Evolutionary conservation across 2,329 filamentous ascomycete species (phyloP).

Genomic region (Xylaria sp.): DNA sequence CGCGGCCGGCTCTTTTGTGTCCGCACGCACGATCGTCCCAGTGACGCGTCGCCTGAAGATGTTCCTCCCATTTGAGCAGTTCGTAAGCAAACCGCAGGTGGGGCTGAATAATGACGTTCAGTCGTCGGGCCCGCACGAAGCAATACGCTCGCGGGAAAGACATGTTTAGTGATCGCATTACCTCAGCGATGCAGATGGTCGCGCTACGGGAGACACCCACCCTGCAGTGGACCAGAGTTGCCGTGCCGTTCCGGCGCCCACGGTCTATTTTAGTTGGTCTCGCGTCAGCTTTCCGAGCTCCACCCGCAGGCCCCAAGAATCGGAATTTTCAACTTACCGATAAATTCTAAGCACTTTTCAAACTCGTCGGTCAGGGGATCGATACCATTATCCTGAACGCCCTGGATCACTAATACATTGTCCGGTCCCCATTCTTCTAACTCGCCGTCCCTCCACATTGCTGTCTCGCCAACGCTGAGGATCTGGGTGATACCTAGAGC

Average conservation of each 20-base stretch:
- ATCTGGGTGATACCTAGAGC: constrained; percentile 87
- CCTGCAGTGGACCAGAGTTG: constrained; percentile 94
- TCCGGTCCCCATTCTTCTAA: constrained; percentile 78
- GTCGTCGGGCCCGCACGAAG: constrained; percentile 88
- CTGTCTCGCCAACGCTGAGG: constrained; percentile 89
- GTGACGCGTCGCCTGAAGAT: constrained; percentile 66
- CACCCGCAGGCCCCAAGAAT: background rate
- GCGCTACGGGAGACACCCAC: constrained; percentile 96
- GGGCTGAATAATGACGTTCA: constrained; percentile 98
- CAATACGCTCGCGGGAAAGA: constrained; percentile 95
- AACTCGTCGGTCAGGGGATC: constrained; percentile 91
- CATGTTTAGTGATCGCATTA: constrained; percentile 84
- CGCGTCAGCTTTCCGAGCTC: constrained; percentile 21
- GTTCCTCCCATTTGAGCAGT: constrained; percentile 94
- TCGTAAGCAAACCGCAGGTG: constrained; percentile 96
- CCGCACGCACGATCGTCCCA: constrained; percentile 51
- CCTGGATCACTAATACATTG: constrained; percentile 82
- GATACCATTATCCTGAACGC: constrained; percentile 96
- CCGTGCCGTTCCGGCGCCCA: constrained; percentile 79
- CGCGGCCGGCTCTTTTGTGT: constrained; percentile 67
- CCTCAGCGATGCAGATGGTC: constrained; percentile 98
- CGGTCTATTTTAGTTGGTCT: constrained; percentile 66
- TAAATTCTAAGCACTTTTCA: constrained; percentile 86
- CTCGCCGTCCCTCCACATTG: constrained; percentile 80
- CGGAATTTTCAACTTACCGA: constrained; percentile 70